phyloP scores from a whole-genome alignment of 139 green algal species.

The Picochlorum sp. region DNA sequence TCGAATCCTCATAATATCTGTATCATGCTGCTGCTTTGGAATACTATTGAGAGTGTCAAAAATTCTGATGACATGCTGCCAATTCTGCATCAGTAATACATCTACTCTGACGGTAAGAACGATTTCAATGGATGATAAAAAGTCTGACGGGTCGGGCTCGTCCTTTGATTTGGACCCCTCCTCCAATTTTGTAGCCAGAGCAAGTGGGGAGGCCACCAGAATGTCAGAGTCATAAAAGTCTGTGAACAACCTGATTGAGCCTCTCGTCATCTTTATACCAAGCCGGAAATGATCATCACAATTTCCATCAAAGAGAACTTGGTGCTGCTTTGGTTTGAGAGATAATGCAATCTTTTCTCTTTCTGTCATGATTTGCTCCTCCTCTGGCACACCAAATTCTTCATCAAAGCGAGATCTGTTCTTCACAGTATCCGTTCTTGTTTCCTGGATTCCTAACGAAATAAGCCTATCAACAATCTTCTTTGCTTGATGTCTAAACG shows the following conservation, averaged over 20 bases:
- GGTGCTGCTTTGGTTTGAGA: slow-evolving; percentile 68
- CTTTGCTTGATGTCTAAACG: slow-evolving; percentile 71
- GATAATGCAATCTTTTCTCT: slow-evolving; percentile 13
- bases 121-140: slow-evolving; percentile 88
- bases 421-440: slow-evolving; percentile 60
- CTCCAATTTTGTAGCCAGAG: slow-evolving; percentile 65
- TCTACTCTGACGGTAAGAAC: slow-evolving; percentile 76
- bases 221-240: slow-evolving; percentile 85
- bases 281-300: slow-evolving; percentile 92
- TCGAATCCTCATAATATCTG: slow-evolving; percentile 90
- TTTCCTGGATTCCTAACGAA: slow-evolving; percentile 64
- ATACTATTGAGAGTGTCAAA: slow-evolving; percentile 64
- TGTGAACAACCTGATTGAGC: slow-evolving; percentile 64
- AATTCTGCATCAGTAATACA: slow-evolving; percentile 90
- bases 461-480: slow-evolving; percentile 55
- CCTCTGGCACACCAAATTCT: slow-evolving; percentile 62
- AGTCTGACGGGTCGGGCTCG: slow-evolving; percentile 53
- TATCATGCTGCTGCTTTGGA: slow-evolving; percentile 69
- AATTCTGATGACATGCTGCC: slow-evolving; percentile 60
- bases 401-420: slow-evolving; percentile 73
- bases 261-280: slow-evolving; percentile 85
- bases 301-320: slow-evolving; percentile 80
- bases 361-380: slow-evolving; percentile 13
- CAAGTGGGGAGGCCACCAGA: slow-evolving; percentile 87
- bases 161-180: slow-evolving; percentile 31